phyloP scores from a whole-genome alignment of 2,329 filamentous ascomycete genomes.

The Phialophora verrucosa region DNA sequence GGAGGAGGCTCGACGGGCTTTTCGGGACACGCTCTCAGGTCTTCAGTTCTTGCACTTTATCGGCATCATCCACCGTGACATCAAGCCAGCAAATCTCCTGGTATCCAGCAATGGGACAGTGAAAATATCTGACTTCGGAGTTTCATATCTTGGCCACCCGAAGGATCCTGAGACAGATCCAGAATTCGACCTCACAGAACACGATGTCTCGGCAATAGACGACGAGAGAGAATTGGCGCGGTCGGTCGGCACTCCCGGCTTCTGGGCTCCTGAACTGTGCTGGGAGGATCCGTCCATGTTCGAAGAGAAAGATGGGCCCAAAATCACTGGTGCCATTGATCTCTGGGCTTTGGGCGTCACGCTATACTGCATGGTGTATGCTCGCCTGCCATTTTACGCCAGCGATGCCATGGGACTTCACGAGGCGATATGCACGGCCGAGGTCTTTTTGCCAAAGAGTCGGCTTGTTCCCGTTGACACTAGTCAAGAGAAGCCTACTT shows the following conservation, averaged over 20 bases:
- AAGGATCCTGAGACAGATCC: conserved; percentile 75
- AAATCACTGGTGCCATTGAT: conserved; percentile 90
- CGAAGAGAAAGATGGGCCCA: conserved; percentile 61
- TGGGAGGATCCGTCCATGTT: conserved; percentile 73
- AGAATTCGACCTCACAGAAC: conserved; percentile 73
- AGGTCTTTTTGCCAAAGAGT: conserved; percentile 84
- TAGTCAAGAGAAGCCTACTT: conserved; percentile 33
- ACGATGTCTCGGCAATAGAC: conserved; percentile 86
- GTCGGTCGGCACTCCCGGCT: conserved; percentile 95
- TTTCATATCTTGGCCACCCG: conserved; percentile 92
- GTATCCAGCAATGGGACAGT: conserved; percentile 84
- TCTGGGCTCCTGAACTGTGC: conserved; percentile 96
- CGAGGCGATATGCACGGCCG: conserved; percentile 85
- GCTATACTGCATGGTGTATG: conserved; percentile 92
- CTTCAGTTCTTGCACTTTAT: conserved; percentile 94
- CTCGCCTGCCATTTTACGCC: conserved; percentile 89
- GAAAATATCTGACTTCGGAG: conserved; percentile 98
- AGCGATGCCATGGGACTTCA: conserved; percentile 87
- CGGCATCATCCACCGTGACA: conserved; percentile 98
- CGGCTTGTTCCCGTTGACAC: conserved; percentile 74
- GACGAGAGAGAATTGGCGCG: conserved; percentile 96
- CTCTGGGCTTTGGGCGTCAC: conserved; percentile 97
- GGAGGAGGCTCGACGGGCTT: conserved; percentile 78
- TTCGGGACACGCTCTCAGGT: conserved; percentile 90
- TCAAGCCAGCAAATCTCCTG: conserved; percentile 95